These are phyloP conservation scores for Pleurotus tuber-regium DNA, from an alignment of 768 basidiomycete species.

Conservation along the genomic window DNA sequence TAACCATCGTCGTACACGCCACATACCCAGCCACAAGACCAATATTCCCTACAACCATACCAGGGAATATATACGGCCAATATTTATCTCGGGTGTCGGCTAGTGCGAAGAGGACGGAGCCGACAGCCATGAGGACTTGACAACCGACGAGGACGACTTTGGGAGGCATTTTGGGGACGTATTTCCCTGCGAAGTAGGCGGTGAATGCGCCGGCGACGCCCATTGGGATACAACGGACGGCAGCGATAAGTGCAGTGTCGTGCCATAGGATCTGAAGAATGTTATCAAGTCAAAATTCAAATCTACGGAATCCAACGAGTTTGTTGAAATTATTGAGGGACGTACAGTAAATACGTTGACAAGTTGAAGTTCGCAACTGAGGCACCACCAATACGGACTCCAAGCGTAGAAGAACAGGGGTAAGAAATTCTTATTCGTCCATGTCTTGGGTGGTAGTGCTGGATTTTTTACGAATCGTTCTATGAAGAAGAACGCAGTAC, in stretches of 20 bases:
- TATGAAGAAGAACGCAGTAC: slow-evolving; percentile 42
- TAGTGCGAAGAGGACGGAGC: slow-evolving; percentile 36
- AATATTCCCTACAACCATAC: slow-evolving; percentile 39
- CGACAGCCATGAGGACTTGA: slow-evolving; percentile 29
- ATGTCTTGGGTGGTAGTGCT: slow-evolving; percentile 30
- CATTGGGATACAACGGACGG: slow-evolving; percentile 24
- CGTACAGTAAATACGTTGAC: slow-evolving; percentile 23
- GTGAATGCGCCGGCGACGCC: not conserved
- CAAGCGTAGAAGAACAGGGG: slow-evolving; percentile 31
- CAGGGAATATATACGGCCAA: slow-evolving; percentile 45
- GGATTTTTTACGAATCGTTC: slow-evolving; percentile 24
- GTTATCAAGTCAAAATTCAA: slow-evolving; percentile 2
- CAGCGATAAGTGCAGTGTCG: slow-evolving; percentile 30
- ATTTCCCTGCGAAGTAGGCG: slow-evolving; percentile 1
- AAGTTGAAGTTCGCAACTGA: slow-evolving; percentile 32
- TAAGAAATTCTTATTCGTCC: slow-evolving; percentile 37
- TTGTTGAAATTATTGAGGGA: not conserved
- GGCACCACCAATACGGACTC: slow-evolving; percentile 12
- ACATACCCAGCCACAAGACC: slow-evolving; percentile 38
- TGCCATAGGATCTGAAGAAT: slow-evolving; percentile 23
- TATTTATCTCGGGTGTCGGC: slow-evolving; percentile 35
- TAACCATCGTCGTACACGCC: slow-evolving; percentile 13
- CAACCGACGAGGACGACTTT: slow-evolving; percentile 32
- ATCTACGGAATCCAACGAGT: slow-evolving; percentile 16
- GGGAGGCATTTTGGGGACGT: not conserved